Evolutionary conservation across 208 protist genomes (phyloP).

Genomic region (Crithidia fasciculata): DNA sequence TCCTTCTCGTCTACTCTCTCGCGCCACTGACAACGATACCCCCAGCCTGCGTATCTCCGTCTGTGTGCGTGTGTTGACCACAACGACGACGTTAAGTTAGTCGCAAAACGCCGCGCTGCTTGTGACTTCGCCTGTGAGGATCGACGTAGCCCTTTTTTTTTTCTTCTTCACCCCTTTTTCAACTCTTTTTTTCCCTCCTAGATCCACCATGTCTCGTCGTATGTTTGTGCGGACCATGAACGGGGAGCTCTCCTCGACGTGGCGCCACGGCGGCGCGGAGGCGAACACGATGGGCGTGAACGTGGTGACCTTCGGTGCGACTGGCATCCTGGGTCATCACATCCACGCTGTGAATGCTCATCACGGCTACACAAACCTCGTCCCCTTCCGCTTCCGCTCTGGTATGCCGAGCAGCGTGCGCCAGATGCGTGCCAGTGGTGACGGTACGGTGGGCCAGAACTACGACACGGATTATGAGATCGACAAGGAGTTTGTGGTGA

Average conservation of each 20-base stretch:
- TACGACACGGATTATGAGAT: slow-evolving; percentile 91
- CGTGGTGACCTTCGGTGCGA: slow-evolving; percentile 85
- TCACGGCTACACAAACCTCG: slow-evolving; percentile 87
- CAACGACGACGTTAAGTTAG: no score
- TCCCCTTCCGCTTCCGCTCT: slow-evolving; percentile 87
- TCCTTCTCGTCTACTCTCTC: no score
- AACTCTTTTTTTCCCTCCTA: background rate
- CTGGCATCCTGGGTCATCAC: slow-evolving; percentile 82
- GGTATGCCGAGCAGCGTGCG: slow-evolving; percentile 84
- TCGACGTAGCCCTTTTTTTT: background rate
- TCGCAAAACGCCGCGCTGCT: background rate
- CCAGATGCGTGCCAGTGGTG: slow-evolving; percentile 69
- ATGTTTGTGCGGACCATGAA: slow-evolving; percentile 89
- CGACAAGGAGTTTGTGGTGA: slow-evolving; percentile 92
- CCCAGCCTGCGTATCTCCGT: no score
- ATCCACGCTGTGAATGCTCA: slow-evolving; percentile 72
- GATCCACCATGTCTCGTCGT: slow-evolving; percentile 75
- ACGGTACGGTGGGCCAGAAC: slow-evolving; percentile 89
- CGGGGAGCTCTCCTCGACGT: slow-evolving; percentile 84
- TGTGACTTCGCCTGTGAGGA: background rate
- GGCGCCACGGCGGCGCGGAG: slow-evolving; percentile 78
- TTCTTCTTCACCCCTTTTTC: background rate
- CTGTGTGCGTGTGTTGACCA: no score
- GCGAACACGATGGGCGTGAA: slow-evolving; percentile 87
- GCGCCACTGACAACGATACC: background rate